Conservation (phyloP, 1,139 yeast genomes). For the Protomyces lactucae-debilis region DNA sequence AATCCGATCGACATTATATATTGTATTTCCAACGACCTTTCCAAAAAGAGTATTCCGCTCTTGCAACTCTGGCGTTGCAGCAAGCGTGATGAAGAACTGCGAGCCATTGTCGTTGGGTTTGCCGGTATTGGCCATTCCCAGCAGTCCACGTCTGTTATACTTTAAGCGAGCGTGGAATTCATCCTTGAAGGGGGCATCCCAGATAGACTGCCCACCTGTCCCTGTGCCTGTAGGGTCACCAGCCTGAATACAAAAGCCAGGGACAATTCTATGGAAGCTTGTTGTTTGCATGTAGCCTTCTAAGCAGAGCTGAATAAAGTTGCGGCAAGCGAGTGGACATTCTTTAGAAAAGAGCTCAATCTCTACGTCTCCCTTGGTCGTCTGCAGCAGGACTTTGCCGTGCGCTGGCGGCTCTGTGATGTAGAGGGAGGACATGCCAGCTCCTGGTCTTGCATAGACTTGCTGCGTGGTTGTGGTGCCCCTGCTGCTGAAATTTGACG, state of each 20-base stretch:
- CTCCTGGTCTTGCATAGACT: too few species aligned
- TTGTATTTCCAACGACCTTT: slow-evolving; percentile 55
- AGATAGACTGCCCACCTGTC: slow-evolving; percentile 38
- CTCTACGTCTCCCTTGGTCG: slow-evolving; percentile 58
- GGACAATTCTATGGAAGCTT: slow-evolving; percentile 45
- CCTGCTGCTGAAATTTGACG: not conserved
- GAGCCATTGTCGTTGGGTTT: slow-evolving; percentile 42
- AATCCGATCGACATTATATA: slow-evolving; percentile 53
- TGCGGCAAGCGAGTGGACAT: slow-evolving; percentile 50
- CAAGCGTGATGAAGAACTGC: slow-evolving; percentile 53
- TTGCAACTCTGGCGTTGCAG: slow-evolving; percentile 45
- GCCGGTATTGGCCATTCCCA: slow-evolving; percentile 49
- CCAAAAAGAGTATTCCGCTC: slow-evolving; percentile 57
- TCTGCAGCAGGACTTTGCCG: slow-evolving; percentile 48
- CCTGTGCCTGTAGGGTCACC: slow-evolving; percentile 43
- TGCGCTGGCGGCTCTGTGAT: slow-evolving; percentile 22
- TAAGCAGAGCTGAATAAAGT: slow-evolving; percentile 49
- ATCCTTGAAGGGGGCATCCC: slow-evolving; percentile 39
- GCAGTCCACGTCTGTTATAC: slow-evolving; percentile 52
- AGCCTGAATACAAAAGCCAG: slow-evolving; percentile 44
- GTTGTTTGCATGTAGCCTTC: slow-evolving; percentile 46
- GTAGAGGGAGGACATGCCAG: slow-evolving; percentile 11
- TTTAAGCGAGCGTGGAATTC: slow-evolving; percentile 57
- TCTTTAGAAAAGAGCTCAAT: slow-evolving; percentile 72
- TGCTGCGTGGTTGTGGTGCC: not conserved